Evolutionary conservation across 1,139 yeast genomes (phyloP).

Genomic region (Groenewaldozyma sp.): DNA sequence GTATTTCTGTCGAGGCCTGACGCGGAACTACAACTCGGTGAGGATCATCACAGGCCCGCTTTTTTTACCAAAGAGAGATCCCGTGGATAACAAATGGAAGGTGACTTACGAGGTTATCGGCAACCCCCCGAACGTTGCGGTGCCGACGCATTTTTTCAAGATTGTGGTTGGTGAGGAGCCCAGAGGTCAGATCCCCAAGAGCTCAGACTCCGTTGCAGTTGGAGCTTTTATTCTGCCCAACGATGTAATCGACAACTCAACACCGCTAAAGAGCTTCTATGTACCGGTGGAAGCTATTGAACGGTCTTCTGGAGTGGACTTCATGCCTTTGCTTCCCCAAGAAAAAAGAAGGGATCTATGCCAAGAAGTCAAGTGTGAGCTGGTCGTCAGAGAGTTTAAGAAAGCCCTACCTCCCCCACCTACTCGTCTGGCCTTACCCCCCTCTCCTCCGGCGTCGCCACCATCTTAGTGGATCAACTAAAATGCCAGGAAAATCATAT

Average conservation of each 20-base stretch:
- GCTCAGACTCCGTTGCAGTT: slow-evolving; percentile 44
- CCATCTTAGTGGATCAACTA: too few relatives aligned
- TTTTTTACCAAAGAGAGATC: slow-evolving; percentile 67
- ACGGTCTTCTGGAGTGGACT: slow-evolving; percentile 73
- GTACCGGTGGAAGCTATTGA: slow-evolving; percentile 90
- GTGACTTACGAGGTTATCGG: slow-evolving; percentile 92
- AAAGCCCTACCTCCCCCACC: slow-evolving; percentile 37
- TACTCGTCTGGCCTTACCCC: slow-evolving; percentile 27
- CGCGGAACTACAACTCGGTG: slow-evolving; percentile 57
- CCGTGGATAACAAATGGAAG: slow-evolving; percentile 70
- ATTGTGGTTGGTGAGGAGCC: slow-evolving; percentile 68
- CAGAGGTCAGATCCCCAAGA: slow-evolving; percentile 25
- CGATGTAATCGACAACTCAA: slow-evolving; percentile 56
- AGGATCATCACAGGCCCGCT: slow-evolving; percentile 91
- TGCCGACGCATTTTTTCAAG: slow-evolving; percentile 95
- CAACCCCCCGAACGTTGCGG: slow-evolving; percentile 92
- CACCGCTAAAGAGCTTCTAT: slow-evolving; percentile 65
- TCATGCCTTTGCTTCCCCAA: slow-evolving; percentile 59
- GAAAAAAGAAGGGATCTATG: slow-evolving; percentile 61
- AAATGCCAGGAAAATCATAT: too few relatives aligned
- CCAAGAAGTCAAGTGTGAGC: slow-evolving; percentile 67
- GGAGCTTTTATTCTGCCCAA: slow-evolving; percentile 95
- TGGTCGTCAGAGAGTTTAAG: slow-evolving; percentile 74
- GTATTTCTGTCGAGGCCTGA: slow-evolving; percentile 72
- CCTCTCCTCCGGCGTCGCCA: slow-evolving; percentile 29